Conservation (phyloP, 176 grass and related monocot species). For the Bothriochloa decipiens region DNA sequence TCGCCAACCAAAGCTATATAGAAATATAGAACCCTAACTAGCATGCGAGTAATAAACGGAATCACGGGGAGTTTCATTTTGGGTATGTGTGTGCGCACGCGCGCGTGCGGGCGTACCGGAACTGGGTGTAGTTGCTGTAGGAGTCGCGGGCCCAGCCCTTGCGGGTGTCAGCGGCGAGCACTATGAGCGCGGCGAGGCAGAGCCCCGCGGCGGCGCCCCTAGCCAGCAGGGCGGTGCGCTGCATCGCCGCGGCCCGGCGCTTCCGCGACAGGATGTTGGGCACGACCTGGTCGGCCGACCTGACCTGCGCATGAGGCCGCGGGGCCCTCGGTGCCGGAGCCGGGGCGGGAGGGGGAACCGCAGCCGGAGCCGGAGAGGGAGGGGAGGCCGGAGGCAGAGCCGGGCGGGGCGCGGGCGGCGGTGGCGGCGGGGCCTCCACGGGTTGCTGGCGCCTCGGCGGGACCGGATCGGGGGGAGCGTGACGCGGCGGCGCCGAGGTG, state of each 20-base stretch:
- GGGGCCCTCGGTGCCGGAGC: neutral
- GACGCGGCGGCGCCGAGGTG: neutral
- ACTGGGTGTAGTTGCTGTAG: constrained; percentile 75
- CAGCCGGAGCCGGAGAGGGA: neutral
- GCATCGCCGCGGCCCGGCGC: constrained; percentile 39
- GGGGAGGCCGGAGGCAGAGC: neutral
- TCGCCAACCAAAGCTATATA: neutral
- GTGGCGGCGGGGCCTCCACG: too few relatives aligned
- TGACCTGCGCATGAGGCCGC: neutral
- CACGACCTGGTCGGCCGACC: constrained; percentile 31
- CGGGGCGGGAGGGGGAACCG: neutral
- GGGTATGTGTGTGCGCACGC: neutral
- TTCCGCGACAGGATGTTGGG: constrained; percentile 53
- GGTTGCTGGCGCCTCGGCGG: neutral
- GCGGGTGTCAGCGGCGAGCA: constrained; percentile 72
- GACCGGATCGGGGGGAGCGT: neutral
- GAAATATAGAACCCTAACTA: constrained; percentile 9
- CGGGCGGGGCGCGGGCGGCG: neutral
- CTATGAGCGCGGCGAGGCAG: constrained; percentile 74
- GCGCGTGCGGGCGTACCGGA: constrained; percentile 55
- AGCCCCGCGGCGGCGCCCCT: constrained; percentile 59
- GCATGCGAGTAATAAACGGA: neutral
- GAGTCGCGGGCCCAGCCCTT: constrained; percentile 90
- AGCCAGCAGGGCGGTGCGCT: constrained; percentile 48
- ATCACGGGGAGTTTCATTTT: neutral